These are phyloP conservation scores for Neurospora sp. DNA, from an alignment of 495 filamentous ascomycete genomes.

Conservation along the genomic window DNA sequence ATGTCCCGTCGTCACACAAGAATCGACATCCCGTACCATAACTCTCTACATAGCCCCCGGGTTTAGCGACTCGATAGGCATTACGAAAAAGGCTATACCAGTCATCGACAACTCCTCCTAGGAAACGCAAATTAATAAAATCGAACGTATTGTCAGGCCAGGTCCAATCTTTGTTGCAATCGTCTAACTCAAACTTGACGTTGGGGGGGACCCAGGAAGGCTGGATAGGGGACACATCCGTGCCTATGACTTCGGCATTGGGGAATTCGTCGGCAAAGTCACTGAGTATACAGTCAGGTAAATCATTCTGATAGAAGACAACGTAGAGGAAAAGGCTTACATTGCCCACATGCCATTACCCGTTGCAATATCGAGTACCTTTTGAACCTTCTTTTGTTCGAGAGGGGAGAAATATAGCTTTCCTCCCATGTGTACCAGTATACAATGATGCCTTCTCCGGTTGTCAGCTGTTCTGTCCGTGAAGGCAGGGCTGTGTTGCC, in stretches of 20 bases:
- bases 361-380: slow-evolving; percentile 50
- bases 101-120: slow-evolving; percentile 44
- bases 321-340: neutral
- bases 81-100: slow-evolving; percentile 39
- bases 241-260: slow-evolving; percentile 43
- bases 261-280: slow-evolving; percentile 39
- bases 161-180: slow-evolving; percentile 42
- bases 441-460: neutral
- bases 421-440: slow-evolving; percentile 7
- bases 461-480: fast-evolving
- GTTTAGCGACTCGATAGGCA: slow-evolving; percentile 22
- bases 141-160: slow-evolving; percentile 44
- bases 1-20: slow-evolving; percentile 14
- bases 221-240: slow-evolving; percentile 51
- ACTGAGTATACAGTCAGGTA: neutral
- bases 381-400: slow-evolving; percentile 23
- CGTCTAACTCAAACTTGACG: slow-evolving; percentile 45
- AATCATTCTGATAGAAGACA: neutral
- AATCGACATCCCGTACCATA: slow-evolving; percentile 16
- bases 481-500: neutral
- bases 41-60: slow-evolving; percentile 26
- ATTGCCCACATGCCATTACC: slow-evolving; percentile 56
- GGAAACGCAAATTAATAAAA: slow-evolving; percentile 49
- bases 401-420: slow-evolving; percentile 43
- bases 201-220: slow-evolving; percentile 37